Evolutionary conservation across 345 rosid genomes (phyloP), one percentile per base, ranked within the genome.

Genomic region (Punica granatum): DNA sequence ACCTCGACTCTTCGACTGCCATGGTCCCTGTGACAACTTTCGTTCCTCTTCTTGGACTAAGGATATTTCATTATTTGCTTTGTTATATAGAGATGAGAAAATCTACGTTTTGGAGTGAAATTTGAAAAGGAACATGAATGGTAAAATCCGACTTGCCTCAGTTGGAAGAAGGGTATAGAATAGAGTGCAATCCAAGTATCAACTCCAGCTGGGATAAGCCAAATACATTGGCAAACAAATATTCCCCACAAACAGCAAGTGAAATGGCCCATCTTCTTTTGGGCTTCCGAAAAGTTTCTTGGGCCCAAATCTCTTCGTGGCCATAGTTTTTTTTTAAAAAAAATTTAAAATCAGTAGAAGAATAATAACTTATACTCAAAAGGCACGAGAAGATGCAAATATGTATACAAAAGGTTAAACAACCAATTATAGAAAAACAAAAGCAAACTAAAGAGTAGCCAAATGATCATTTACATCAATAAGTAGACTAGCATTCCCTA

Each of bases 1-100:
- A 86, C 60, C 70, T 62, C 61, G 70, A 48, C 37, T 53, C 58
- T 37, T 25, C 66, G 33, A 12, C 32, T 48, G 35, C 66, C 66
- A 63, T 63, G 31, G 26, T 6, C 32, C 33, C 34, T 28, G 13
- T 15, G 7, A n/a, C 58, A 1, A 19, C 30, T 15, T 19, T 3
- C 23, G 1, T 1, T 48, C 25, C 6, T 6, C 7, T 51, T 6
- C n/a, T n/a, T n/a, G n/a, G n/a, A n/a, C n/a, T n/a, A n/a, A n/a
- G n/a, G n/a, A n/a, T n/a, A n/a, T n/a, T n/a, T n/a, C n/a, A n/a
- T n/a, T n/a, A n/a, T n/a, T n/a, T n/a, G n/a, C n/a, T n/a, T 23
- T 2, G n/a, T 23, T n/a, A 1, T 51, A 6, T 46, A 2, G 9
- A 7, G 12, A 37, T 37, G 28, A 6, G 58, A 18, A n/a, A 30